A percentile compares a stretch with the other conserved stretches of the same genome.
phyloP scores from a whole-genome alignment of 1,284 basidiomycete species.

The Ganoderma leucocontextum region DNA sequence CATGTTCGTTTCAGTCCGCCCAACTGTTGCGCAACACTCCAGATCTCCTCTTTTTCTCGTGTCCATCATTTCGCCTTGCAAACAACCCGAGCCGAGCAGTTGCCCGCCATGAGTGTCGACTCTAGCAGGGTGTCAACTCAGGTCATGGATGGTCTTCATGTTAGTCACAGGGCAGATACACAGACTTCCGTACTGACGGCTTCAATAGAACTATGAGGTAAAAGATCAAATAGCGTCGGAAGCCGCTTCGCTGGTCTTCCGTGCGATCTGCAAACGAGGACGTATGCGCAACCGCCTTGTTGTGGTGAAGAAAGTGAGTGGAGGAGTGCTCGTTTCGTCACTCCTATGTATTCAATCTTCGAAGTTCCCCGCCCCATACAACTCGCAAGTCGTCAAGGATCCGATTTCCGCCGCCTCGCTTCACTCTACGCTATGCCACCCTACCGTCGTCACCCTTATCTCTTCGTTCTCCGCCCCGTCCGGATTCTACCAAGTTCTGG shows the following conservation, averaged over 20 bases:
- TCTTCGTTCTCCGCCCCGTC: conserved; percentile 47
- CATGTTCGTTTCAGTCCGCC: too few species aligned
- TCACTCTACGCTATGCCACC: conserved; percentile 57
- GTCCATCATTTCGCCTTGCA: not conserved
- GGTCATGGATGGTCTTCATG: conserved; percentile 1
- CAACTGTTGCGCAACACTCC: not conserved
- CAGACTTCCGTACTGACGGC: not conserved
- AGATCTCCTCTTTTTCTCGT: not conserved
- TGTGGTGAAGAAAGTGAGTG: conserved; percentile 51
- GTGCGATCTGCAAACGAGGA: conserved; percentile 11
- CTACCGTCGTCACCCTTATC: conserved; percentile 57
- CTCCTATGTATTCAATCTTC: conserved; percentile 4
- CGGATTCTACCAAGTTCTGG: conserved; percentile 51
- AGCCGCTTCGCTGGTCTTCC: not conserved
- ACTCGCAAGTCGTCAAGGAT: conserved; percentile 5
- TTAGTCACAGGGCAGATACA: not conserved
- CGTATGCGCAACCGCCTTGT: conserved; percentile 9
- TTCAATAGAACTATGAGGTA: conserved; percentile 5
- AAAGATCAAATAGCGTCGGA: not conserved
- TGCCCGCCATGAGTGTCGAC: not conserved
- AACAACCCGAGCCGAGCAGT: too few species aligned
- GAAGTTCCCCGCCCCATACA: conserved; percentile 17
- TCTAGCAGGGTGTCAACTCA: not conserved
- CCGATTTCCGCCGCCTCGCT: conserved; percentile 36
- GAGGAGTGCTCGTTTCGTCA: not conserved